Evolutionary conservation across 306 rosid species (phyloP).

Genomic region (Vigna reflexopilosa): DNA sequence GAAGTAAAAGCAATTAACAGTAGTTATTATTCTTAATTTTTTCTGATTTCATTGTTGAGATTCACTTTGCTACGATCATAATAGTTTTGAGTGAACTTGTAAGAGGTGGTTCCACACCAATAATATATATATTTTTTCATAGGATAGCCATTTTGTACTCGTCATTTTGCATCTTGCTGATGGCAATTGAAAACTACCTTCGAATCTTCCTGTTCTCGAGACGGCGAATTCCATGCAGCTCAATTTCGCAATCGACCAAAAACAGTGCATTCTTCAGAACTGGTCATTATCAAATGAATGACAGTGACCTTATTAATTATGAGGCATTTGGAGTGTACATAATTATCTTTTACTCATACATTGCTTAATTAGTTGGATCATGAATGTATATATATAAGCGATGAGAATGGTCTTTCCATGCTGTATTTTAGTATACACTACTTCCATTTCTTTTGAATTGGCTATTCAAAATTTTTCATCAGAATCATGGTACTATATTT

Average conservation of each 20-base stretch:
- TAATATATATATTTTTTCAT: neutral
- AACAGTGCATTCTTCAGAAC: constrained; percentile 29
- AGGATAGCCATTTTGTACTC: neutral
- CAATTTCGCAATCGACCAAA: constrained; percentile 42
- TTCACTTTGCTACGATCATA: neutral
- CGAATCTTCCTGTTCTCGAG: constrained; percentile 44
- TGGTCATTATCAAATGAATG: constrained; percentile 27
- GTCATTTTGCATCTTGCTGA: neutral
- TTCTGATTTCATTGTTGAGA: neutral
- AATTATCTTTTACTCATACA: too few relatives aligned
- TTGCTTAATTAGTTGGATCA: neutral
- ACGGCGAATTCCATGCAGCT: constrained; percentile 46
- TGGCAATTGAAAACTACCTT: neutral
- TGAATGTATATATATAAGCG: constrained; percentile 32
- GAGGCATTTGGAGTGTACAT: neutral
- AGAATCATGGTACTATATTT: constrained; percentile 53
- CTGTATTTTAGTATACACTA: neutral
- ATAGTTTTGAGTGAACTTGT: neutral
- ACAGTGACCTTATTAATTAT: constrained; percentile 13
- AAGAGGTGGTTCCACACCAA: neutral
- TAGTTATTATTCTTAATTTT: neutral
- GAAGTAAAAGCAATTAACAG: too few relatives aligned
- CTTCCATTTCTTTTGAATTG: constrained; percentile 34
- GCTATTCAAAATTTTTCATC: neutral
- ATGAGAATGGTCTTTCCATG: constrained; percentile 33